Conservation (phyloP, 2,329 filamentous ascomycete species). For the Neonectria faginata region DNA sequence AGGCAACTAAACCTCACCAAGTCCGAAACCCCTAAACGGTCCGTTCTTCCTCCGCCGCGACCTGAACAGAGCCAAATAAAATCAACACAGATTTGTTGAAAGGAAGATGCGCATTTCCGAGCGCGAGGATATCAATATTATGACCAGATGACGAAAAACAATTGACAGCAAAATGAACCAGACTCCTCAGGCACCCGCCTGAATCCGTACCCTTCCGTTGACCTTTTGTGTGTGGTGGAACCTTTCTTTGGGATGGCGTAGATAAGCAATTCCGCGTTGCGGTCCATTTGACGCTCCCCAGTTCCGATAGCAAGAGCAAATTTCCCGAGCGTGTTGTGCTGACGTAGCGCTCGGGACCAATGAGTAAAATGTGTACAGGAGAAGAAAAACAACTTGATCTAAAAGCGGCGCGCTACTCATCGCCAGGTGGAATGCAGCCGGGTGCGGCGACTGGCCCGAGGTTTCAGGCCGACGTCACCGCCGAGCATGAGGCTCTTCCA, state of each 20-base stretch:
- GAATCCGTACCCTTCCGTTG: slow-evolving; percentile 33
- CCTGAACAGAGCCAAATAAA: slow-evolving; percentile 19
- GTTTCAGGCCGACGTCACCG: slow-evolving; percentile 71
- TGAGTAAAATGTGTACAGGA: slow-evolving; percentile 33
- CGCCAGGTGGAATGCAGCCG: slow-evolving; percentile 69
- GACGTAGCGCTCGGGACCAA: slow-evolving; percentile 18
- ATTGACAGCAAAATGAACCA: slow-evolving; percentile 28
- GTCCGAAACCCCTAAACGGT: not conserved
- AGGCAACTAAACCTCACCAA: not conserved
- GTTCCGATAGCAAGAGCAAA: slow-evolving; percentile 13
- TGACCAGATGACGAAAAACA: slow-evolving; percentile 25
- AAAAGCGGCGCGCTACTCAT: slow-evolving; percentile 39
- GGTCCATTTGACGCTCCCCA: slow-evolving; percentile 18
- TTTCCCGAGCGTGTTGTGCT: slow-evolving; percentile 6
- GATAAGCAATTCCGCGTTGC: slow-evolving; percentile 17
- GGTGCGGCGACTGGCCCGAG: slow-evolving; percentile 56
- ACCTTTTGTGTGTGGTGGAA: slow-evolving; percentile 34
- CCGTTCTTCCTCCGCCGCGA: not conserved
- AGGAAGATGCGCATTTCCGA: slow-evolving; percentile 31
- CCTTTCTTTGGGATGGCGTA: not conserved
- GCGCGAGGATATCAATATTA: slow-evolving; percentile 44
- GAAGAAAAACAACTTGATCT: slow-evolving; percentile 19
- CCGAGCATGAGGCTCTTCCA: slow-evolving; percentile 73
- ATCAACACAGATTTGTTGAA: slow-evolving; percentile 17
- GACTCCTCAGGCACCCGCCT: slow-evolving; percentile 37